A percentile compares a stretch with the other conserved stretches of the same genome.
Conservation (phyloP, 1,284 basidiomycete species). For the Taiwanofungus camphoratus region DNA sequence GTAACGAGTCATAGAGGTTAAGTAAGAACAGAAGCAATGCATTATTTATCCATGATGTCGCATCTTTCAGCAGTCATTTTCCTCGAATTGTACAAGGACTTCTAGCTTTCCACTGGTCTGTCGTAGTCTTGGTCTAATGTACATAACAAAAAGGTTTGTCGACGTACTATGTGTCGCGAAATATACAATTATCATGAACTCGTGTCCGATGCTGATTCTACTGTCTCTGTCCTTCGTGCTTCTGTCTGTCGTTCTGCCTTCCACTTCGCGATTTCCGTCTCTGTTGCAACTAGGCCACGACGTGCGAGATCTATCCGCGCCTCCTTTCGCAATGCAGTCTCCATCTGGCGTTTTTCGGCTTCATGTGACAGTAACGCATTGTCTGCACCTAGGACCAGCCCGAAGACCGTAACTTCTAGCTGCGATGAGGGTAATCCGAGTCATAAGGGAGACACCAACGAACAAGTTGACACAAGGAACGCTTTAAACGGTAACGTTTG, state of each 20-base stretch:
- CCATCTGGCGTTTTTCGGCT: conserved; percentile 53
- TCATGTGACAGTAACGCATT: conserved; percentile 71
- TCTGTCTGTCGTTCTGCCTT: conserved; percentile 33
- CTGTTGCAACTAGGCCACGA: conserved; percentile 73
- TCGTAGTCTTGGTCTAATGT: conserved; percentile 4
- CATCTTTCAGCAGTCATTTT: background rate
- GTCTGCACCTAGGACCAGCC: conserved; percentile 74
- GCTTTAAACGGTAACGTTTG: conserved; percentile 81
- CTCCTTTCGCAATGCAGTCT: conserved; percentile 65
- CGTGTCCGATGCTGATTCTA: conserved; percentile 1
- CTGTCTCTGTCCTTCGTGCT: conserved; percentile 5
- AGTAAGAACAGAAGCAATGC: background rate
- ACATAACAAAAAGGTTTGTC: conserved; percentile 5
- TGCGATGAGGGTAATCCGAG: background rate
- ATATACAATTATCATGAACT: conserved; percentile 1
- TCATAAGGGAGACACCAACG: conserved; percentile 18
- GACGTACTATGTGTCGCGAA: conserved; percentile 6
- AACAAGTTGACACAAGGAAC: conserved; percentile 60
- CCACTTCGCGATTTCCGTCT: conserved; percentile 81
- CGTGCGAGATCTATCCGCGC: conserved; percentile 72
- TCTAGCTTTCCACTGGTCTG: conserved; percentile 1
- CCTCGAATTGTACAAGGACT: background rate
- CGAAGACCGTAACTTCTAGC: conserved; percentile 51
- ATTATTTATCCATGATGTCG: conserved; percentile 6
- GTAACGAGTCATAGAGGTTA: background rate